Base-by-base conservation (phyloP, 2,329 filamentous ascomycete genomes). In the Cadophora luteo-olivacea region DNA sequence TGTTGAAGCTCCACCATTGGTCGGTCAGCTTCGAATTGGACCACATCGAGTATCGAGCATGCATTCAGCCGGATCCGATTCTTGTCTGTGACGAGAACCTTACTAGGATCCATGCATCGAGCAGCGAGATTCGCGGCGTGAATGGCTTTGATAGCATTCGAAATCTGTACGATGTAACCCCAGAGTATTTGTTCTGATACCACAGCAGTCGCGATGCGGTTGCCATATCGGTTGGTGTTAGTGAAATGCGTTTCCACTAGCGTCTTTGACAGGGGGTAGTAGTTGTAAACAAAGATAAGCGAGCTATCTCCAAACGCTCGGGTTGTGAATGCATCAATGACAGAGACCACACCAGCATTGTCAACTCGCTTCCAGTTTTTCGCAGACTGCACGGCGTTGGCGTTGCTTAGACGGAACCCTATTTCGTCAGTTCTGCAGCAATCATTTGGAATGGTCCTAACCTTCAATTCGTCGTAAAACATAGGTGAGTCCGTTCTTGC, bases 241-340 rank as follows among this genome's bases (percentile, higher is more conserved):
- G 74, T 76, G 72, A 94, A 89, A 76, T 97, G 92, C 75, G 92
- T 88, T 76, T 98, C 95, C 41, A 91, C 88, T 29, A 99, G 85
- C 0, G 95, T 97, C 80, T 96, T 97, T 2, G 95, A 93, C 24
- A 96, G 85, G 0, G 96, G 95, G 76, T 96, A 92, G 77, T 97
- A 99, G 78, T 97, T 93, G 70, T 93, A 96, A 29, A 97, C 94
- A 76, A 99, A 92, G 61, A 99, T 91, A 65, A 99, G 86, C 3
- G 96, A 98, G 80, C 93, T 97, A 79, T 98, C 96, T 66, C 93
- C 93, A 79, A 99, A 99, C 32, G 91, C 92, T 70, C 94, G 86
- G 14, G 93, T 97, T 0, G 96, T 99, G 76, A 99, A 99, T 0
- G 93, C 93, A 80, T 97, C 94, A 75, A 97, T 90, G 9, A 97